Evolutionary conservation across 2,329 filamentous ascomycete species (phyloP), one percentile per base, ranked within the genome.

Genomic region (Colletotrichum spaethianum): DNA sequence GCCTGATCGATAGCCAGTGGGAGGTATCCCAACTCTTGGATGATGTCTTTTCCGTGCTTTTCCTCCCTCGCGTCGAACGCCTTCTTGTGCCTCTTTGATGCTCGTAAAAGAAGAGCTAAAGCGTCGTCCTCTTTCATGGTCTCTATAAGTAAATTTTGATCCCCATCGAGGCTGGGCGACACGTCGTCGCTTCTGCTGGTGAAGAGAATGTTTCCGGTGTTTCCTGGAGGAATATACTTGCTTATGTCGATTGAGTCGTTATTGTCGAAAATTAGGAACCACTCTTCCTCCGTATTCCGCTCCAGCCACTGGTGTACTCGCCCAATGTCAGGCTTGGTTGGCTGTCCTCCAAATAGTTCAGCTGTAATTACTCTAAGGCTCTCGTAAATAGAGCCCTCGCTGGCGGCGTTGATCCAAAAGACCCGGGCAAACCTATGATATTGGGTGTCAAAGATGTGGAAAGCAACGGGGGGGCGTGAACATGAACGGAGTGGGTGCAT

Each of bases 181-280:
- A 75, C 52, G 1, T 70, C 20, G 18, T 61, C 38, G 23, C 64
- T 66, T 55, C 76, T 63, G 67, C 77, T 74, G 2, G 78, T 81
- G 68, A 80, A 80, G 16, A 81, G 65, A 0, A 81, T 73, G 52
- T 78, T 79, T 0, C 79, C 80, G 0, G 63, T 75, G 7, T 72
- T 62, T 1, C 75, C 68, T 0, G 46, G 57, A 0, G 79, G 80
- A 1, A 78, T 9, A 20, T 63, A 74, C 0, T 31, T 44, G 33
- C 55, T 53, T 4, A 77, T 20, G n/a, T 76, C 72, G 0, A 60
- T 74, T 12, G 50, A 67, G 44, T 63, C 60, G 46, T 76, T 76
- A n/a, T 81, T 78, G 64, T 82, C 80, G n/a, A 80, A 75, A 0
- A 81, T 67, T 1, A 81, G 74, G 2, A 82, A 75, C 79, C 79